Percentiles rank a stretch among this genome's conserved stretches.
phyloP scores from a whole-genome alignment of 306 rosid genomes.

The Potentilla sterilis region DNA sequence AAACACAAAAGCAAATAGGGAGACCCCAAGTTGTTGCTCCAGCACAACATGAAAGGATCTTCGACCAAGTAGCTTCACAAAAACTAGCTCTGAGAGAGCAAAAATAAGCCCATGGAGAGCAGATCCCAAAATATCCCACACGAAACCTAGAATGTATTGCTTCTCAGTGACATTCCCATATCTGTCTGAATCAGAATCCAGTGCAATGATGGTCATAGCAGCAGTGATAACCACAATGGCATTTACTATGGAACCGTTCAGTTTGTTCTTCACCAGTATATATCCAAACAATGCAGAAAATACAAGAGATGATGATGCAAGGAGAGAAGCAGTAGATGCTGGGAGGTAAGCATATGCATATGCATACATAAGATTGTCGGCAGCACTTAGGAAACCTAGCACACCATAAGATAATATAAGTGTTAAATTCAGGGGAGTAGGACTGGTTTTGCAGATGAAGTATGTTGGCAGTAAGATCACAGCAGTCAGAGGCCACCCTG shows the following conservation, averaged over 20 bases:
- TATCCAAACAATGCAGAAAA: constrained; percentile 80
- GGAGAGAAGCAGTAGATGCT: constrained; percentile 86
- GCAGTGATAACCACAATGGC: constrained; percentile 65
- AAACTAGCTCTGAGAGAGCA: constrained; percentile 80
- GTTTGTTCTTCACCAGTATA: constrained; percentile 64
- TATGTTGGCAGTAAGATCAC: constrained; percentile 67
- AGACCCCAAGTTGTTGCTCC: constrained; percentile 92
- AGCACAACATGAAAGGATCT: constrained; percentile 82
- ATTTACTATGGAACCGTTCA: constrained; percentile 67
- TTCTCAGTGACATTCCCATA: constrained; percentile 41
- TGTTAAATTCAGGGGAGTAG: constrained; percentile 52
- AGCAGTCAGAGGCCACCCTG: constrained; percentile 85
- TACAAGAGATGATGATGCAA: constrained; percentile 79
- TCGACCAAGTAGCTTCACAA: constrained; percentile 57
- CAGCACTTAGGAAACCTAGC: constrained; percentile 80
- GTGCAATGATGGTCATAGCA: constrained; percentile 70
- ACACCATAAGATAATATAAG: constrained; percentile 51
- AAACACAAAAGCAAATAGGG: constrained; percentile 63
- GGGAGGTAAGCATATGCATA: constrained; percentile 96
- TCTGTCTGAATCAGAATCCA: constrained; percentile 84
- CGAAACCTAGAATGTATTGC: constrained; percentile 68
- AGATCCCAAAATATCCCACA: constrained; percentile 88
- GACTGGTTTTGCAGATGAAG: constrained; percentile 41
- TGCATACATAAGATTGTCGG: constrained; percentile 91
- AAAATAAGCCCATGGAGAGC: constrained; percentile 95